Evolutionary conservation across 2,329 filamentous ascomycete genomes (phyloP), one percentile per base, ranked within the genome.

Genomic region (Aspergillus felis): DNA sequence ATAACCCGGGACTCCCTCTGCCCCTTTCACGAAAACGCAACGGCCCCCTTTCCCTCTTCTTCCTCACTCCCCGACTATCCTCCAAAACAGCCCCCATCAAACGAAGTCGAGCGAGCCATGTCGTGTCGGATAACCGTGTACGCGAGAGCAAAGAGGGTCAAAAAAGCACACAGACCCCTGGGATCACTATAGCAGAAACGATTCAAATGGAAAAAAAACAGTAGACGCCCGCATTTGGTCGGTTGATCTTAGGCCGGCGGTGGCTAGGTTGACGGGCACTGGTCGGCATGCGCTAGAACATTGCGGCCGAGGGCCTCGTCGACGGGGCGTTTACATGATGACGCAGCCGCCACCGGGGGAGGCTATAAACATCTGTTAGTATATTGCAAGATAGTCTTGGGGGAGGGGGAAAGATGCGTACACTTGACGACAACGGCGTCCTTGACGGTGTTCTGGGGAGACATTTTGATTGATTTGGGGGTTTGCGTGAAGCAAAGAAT

Each of bases 341-440:
- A 68, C 61, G 60, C 69, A 71, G 57, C 69, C 68, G 54, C 66
- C 66, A 32, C 67, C 67, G 56, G 69, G 68, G 52, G 64, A 63
- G 50, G 64, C 64, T 55, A 25, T 53, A 49, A 14, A n/a, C n/a
- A 29, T 6, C 27, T 57, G 53, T 62, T 55, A 62, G 55, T 38
- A 17, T 55, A 3, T 9, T 55, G 49, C 20, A 42, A n/a, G n/a
- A n/a, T n/a, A n/a, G n/a, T n/a, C n/a, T n/a, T n/a, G n/a, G 49
- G 29, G 22, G 17, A 10, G 48, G 32, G 22, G 6, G 20, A 29
- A 12, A 48, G 29, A 57, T 58, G 51, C 32, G 17, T 58, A 70
- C 68, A 66, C 63, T 68, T 67, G 52, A 61, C 54, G 54, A 64
- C 53, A 52, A 62, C 59, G 44, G 58, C 48, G 57, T 63, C 66